Percentiles rank a stretch among this genome's conserved stretches.
Conservation (phyloP, 192 early-diverging fungal genomes). For the Chytriomyces hyalinus region DNA sequence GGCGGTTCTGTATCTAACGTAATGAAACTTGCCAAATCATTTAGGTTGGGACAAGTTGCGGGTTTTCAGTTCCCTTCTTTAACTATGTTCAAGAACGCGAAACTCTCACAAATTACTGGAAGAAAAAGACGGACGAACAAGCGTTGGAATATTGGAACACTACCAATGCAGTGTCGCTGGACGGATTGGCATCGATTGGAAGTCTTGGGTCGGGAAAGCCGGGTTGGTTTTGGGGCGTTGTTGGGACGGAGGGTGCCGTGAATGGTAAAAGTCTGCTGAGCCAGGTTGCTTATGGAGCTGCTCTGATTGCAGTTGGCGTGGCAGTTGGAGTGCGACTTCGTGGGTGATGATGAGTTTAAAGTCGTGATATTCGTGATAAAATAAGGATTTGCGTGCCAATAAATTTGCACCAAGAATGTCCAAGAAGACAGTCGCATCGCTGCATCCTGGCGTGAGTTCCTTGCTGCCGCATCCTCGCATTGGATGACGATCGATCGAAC, state of each 20-base stretch:
- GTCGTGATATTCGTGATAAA: too few relatives aligned
- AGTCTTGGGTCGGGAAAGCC: neutral
- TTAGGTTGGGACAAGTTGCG: conserved; percentile 64
- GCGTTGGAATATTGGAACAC: conserved; percentile 41
- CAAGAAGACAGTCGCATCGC: too few relatives aligned
- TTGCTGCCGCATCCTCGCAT: too few relatives aligned
- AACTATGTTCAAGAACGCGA: conserved; percentile 58
- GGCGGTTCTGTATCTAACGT: neutral
- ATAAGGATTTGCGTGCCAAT: too few relatives aligned
- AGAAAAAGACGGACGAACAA: conserved; percentile 45
- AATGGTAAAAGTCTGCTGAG: neutral
- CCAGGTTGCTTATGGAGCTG: neutral
- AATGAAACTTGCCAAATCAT: neutral
- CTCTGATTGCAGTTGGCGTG: neutral
- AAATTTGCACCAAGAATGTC: too few relatives aligned
- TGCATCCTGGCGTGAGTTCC: too few relatives aligned
- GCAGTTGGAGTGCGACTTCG: neutral
- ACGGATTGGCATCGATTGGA: conserved; percentile 56
- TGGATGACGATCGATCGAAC: too few relatives aligned
- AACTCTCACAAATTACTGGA: conserved; percentile 48
- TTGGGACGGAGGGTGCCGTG: neutral
- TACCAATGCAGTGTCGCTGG: conserved; percentile 60
- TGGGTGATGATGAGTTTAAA: too few relatives aligned
- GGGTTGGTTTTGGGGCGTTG: neutral
- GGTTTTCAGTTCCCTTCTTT: conserved; percentile 65